phyloP scores from a whole-genome alignment of 768 basidiomycete species.

The Hydnomerulius pinastri region DNA sequence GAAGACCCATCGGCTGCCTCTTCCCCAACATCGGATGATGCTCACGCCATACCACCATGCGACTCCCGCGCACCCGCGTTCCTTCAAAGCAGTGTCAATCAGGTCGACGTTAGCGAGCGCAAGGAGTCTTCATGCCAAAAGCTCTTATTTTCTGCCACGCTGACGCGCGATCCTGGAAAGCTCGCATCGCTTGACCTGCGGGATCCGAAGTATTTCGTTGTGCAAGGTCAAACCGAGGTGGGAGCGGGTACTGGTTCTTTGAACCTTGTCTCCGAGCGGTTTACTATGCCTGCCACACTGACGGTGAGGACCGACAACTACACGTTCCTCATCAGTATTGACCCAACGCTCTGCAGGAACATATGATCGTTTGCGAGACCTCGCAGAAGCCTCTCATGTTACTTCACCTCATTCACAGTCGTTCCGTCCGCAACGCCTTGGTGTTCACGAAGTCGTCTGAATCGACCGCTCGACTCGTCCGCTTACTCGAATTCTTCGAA shows the following conservation, averaged over 20 bases:
- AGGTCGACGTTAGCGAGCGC: constrained; percentile 57
- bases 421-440: constrained; percentile 65
- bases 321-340: background rate
- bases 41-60: constrained; percentile 1
- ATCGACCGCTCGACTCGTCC: constrained; percentile 80
- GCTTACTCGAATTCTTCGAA: constrained; percentile 82
- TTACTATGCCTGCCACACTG: constrained; percentile 79
- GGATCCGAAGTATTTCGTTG: constrained; percentile 85
- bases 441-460: constrained; percentile 98
- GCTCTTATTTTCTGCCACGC: constrained; percentile 92
- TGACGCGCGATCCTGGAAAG: constrained; percentile 93
- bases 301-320: constrained; percentile 46
- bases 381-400: constrained; percentile 86
- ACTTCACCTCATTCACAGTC: constrained; percentile 77
- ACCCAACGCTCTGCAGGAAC: constrained; percentile 58
- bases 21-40: constrained; percentile 7
- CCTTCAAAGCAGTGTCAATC: constrained; percentile 32
- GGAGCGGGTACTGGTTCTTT: constrained; percentile 41
- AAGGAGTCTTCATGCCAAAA: constrained; percentile 83
- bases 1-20: background rate
- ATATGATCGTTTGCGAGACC: constrained; percentile 79
- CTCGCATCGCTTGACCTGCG: constrained; percentile 78
- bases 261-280: constrained; percentile 69
- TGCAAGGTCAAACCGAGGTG: constrained; percentile 52
- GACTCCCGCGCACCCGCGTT: constrained; percentile 66